Evolutionary conservation across 176 grass and related monocot species (phyloP).

Genomic region (Triticum timopheevii): DNA sequence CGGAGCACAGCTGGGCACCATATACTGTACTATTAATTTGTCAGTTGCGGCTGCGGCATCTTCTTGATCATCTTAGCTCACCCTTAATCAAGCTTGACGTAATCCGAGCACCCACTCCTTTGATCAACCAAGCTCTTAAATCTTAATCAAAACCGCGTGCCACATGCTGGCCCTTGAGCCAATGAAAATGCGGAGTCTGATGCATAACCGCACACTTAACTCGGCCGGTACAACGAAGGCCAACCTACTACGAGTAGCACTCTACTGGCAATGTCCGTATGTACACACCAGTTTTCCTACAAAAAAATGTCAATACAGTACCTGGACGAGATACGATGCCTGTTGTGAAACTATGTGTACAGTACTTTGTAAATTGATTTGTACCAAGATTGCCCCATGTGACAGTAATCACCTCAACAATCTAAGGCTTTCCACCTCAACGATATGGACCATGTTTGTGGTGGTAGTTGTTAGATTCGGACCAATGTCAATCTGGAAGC

Average conservation of each 20-base stretch:
- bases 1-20: background rate
- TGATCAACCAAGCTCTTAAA: constrained; percentile 1
- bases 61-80: background rate
- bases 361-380: background rate
- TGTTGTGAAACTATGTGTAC: background rate
- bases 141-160: background rate
- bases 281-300: background rate
- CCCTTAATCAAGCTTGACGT: constrained; percentile 23
- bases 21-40: background rate
- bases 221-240: background rate
- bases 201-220: background rate
- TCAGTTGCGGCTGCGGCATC: background rate
- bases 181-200: background rate
- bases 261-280: background rate
- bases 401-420: background rate
- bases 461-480: background rate
- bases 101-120: constrained; percentile 23
- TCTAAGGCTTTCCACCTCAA: background rate
- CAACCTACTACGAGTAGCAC: background rate
- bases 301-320: background rate
- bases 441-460: background rate
- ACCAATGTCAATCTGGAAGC: background rate
- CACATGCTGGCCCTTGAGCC: constrained; percentile 10
- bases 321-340: background rate
- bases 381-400: background rate